Conservation (phyloP, 352 stramenopile genomes). For the Globisporangium orthogonon region DNA sequence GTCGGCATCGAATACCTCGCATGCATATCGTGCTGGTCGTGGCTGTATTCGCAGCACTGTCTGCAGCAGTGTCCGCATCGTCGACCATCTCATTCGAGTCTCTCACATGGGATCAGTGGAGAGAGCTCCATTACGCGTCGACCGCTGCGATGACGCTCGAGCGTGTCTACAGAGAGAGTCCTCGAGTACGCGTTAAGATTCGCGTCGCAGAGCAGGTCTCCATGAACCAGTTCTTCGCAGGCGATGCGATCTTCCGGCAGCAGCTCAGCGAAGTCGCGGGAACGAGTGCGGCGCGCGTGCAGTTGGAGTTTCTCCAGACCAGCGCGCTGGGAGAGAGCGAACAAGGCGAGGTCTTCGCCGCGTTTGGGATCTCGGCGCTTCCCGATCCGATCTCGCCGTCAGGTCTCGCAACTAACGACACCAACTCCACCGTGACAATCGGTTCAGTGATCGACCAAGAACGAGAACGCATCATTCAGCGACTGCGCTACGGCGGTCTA, state of each 20-base stretch:
- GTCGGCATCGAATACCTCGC: too few species aligned
- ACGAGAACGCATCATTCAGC: constrained; percentile 14
- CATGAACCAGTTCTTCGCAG: constrained; percentile 18
- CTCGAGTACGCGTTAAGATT: constrained; percentile 23
- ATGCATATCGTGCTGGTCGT: too few species aligned
- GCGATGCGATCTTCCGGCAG: constrained; percentile 17
- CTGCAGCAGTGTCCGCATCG: neutral
- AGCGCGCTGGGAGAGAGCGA: constrained; percentile 8
- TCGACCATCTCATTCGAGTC: neutral
- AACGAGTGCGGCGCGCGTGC: constrained; percentile 11
- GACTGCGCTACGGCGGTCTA: constrained; percentile 9
- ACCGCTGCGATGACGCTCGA: constrained; percentile 8
- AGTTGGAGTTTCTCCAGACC: constrained; percentile 25
- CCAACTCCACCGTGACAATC: neutral
- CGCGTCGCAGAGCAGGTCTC: constrained; percentile 16
- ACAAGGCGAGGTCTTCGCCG: constrained; percentile 12
- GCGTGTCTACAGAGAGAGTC: constrained; percentile 15
- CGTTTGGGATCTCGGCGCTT: constrained; percentile 21
- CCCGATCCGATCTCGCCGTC: constrained; percentile 1
- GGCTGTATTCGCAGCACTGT: too few species aligned
- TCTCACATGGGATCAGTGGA: constrained; percentile 9
- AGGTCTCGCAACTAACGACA: neutral
- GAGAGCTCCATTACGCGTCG: constrained; percentile 1
- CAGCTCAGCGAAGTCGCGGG: constrained; percentile 21
- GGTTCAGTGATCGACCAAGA: constrained; percentile 12